Evolutionary conservation across 2,329 filamentous ascomycete genomes (phyloP), one percentile per base, ranked within the genome.

Genomic region (Hymenoscyphus repandus): DNA sequence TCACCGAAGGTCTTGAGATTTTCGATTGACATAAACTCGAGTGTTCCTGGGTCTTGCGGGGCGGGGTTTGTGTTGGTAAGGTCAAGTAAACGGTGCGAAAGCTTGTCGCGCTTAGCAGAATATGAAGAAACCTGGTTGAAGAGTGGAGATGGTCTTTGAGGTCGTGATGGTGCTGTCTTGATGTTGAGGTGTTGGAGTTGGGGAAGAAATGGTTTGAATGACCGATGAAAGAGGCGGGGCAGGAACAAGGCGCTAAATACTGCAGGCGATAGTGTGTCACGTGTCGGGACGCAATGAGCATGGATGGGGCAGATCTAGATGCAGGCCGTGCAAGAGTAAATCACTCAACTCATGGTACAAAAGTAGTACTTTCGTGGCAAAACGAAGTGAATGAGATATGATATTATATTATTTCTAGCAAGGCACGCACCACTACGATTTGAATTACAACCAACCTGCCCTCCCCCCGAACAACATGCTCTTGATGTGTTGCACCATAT

Each of bases 21-120:
- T 90, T 93, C 88, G 88, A 93, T 93, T 84, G 89, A 93, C 89
- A 93, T 93, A 91, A 90, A 91, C 86, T 87, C 85, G 84, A 78
- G 78, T 81, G 83, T 83, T 80, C 68, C 69, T 74, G 77, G 78
- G 67, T 69, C 70, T 52, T 52, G 58, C 61, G 56, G 61, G 61
- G 48, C 50, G 48, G 53, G 55, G 54, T 47, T 58, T 59, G 49
- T 55, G 49, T 48, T 59, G 38, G 50, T 49, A 45, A 44, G 52
- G 49, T 53, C 41, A 43, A 49, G 49, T 48, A 33, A 42, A 36
- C 45, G 40, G 46, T 52, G 54, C 55, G 58, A 60, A 33, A 54
- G 47, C n/a, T 38, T 49, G 49, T 58, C 57, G 59, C 58, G 57
- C 37, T 48, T 51, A 41, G 52, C 51, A 54, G 53, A 56, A 27